Conservation (phyloP, 2,329 filamentous ascomycete genomes). For the Colletotrichum horii region DNA sequence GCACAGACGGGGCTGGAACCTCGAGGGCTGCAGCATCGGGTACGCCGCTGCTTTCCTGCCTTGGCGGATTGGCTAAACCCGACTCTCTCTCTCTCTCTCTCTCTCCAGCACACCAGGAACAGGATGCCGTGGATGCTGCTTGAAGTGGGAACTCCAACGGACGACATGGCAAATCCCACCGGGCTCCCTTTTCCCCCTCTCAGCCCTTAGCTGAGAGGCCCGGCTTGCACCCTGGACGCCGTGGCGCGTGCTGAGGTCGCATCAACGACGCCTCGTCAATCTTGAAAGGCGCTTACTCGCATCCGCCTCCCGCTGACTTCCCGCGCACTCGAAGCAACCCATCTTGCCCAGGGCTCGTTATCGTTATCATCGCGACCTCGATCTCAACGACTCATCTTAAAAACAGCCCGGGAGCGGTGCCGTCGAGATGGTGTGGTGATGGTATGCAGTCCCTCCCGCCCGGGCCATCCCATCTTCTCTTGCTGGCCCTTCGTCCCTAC, state of each 20-base stretch:
- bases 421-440: not conserved
- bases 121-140: not conserved
- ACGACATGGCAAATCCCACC: not conserved
- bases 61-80: not conserved
- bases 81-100: not conserved
- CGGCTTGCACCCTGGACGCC: not conserved
- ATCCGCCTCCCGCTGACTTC: slow-evolving; percentile 15
- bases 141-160: not conserved
- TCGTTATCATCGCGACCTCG: not conserved
- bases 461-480: not conserved
- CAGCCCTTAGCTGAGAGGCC: not conserved
- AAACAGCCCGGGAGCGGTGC: not conserved
- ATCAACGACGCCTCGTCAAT: slow-evolving; percentile 18
- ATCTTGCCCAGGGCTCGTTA: not conserved
- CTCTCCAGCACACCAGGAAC: not conserved
- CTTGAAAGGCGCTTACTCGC: not conserved
- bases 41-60: not conserved
- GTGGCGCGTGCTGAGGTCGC: slow-evolving; percentile 8
- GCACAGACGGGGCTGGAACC: slow-evolving; percentile 17
- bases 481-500: not conserved
- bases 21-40: not conserved
- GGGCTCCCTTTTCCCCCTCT: not conserved
- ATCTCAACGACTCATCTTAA: not conserved
- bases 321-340: not conserved
- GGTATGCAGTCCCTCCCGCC: not conserved